Percentiles rank a stretch among this genome's conserved stretches.
These are phyloP conservation scores for Fusarium ambrosium DNA, from an alignment of 2,329 filamentous ascomycete genomes.

Conservation along the genomic window DNA sequence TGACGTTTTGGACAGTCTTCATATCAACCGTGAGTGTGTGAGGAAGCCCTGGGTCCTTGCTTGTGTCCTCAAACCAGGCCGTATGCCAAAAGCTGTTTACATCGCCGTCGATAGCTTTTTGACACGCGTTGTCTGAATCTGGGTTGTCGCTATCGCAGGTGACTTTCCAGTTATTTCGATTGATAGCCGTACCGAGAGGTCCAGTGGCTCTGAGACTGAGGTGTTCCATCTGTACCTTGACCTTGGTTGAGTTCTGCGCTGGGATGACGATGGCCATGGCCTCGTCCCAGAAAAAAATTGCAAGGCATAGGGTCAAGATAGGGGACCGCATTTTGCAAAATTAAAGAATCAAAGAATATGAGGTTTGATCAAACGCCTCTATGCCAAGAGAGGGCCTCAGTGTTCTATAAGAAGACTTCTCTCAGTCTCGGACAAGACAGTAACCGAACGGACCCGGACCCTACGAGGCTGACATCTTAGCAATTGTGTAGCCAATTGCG, in stretches of 20 bases:
- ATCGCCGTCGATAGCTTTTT: constrained; percentile 31
- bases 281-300: neutral
- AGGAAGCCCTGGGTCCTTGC: constrained; percentile 12
- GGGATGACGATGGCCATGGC: constrained; percentile 7
- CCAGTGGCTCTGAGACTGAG: constrained; percentile 28
- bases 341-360: too few species aligned
- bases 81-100: constrained; percentile 31
- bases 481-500: neutral
- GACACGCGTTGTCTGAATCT: constrained; percentile 16
- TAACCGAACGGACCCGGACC: neutral
- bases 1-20: constrained; percentile 23
- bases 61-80: neutral
- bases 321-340: constrained; percentile 13
- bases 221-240: constrained; percentile 25
- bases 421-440: neutral
- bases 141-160: constrained; percentile 26
- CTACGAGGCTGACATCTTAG: neutral
- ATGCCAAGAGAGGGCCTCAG: neutral
- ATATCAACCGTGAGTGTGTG: constrained; percentile 29
- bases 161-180: constrained; percentile 23
- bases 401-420: neutral
- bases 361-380: too few species aligned
- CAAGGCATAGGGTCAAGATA: constrained; percentile 23
- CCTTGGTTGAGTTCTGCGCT: neutral
- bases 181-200: constrained; percentile 21